Base-by-base conservation (phyloP, 1,139 yeast genomes). In the Suhomyces wounanorum region DNA sequence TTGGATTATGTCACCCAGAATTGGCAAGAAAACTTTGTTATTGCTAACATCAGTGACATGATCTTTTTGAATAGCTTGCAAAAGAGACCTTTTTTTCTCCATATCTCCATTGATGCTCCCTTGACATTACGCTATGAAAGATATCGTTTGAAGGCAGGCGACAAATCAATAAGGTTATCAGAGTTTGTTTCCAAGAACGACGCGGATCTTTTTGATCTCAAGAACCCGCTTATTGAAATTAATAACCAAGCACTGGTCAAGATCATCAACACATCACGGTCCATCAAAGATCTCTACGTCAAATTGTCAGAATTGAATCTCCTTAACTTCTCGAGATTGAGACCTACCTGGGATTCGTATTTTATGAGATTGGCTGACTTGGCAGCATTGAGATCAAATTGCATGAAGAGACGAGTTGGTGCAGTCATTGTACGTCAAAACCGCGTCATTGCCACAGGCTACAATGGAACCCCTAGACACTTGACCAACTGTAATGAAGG, bases 371-470 rank as follows among this genome's bases (percentile, higher is more conserved):
- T 94, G 52, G 98, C 99, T 0, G 92, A 89, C 58, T 77, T 95
- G 60, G 99, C 99, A 0, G 96, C 99, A 0, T 76, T 86, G 48
- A 75, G 99, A 57, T 85, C 96, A 35, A 95, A 94, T 60, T 95
- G 99, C 71, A 95, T 94, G 99, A 95, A 94, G 67, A 77, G 99
- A 52, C 78, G 96, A 52, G 99, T 94, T 1, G 99, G 99, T 0
- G 92, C 98, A 68, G 98, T 95, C 2, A 81, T 94, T 30, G 97
- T 90, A 1, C 79, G 92, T 48, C 95, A 89, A 49, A 84, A 83
- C 45, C 75, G 97, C 49, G 96, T 94, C 35, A 80, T 95, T 31
- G 96, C 99, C 1, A 94, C 99, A 0, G 99, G 99, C 0, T 94
- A 95, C 68, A 94, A 94, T 63, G 99, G 99, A 1, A 94, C 99